phyloP scores from a whole-genome alignment of 2,329 filamentous ascomycete genomes.

The Fusarium sp. region DNA sequence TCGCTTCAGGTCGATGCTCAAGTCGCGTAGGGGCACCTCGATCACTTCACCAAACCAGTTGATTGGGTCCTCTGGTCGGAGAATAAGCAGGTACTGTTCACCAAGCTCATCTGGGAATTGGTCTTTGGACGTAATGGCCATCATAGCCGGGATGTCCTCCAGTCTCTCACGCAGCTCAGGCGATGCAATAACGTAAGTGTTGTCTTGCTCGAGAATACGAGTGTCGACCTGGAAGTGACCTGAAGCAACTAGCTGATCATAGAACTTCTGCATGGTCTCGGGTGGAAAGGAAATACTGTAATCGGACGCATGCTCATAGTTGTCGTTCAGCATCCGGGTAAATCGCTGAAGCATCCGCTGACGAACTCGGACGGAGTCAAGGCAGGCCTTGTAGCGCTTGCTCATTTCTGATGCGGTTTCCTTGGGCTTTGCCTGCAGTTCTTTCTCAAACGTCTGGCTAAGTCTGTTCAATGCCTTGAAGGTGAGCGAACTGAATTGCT shows the following conservation, averaged over 20 bases:
- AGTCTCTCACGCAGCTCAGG: conserved; percentile 80
- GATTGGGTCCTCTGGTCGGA: conserved; percentile 83
- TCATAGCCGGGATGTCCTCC: conserved; percentile 86
- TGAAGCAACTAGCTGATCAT: conserved; percentile 82
- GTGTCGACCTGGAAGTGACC: conserved; percentile 91
- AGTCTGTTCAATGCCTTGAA: conserved; percentile 92
- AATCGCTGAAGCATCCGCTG: conserved; percentile 98
- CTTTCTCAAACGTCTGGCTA: conserved; percentile 90
- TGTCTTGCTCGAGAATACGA: conserved; percentile 76
- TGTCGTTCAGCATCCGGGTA: conserved; percentile 87
- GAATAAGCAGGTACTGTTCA: conserved; percentile 83
- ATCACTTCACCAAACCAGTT: conserved; percentile 86
- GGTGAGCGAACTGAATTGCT: conserved; percentile 95
- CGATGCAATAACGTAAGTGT: conserved; percentile 87
- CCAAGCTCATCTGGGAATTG: conserved; percentile 76
- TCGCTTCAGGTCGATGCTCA: conserved; percentile 85
- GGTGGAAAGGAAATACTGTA: conserved; percentile 83
- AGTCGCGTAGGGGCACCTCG: conserved; percentile 77
- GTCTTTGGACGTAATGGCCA: conserved; percentile 75
- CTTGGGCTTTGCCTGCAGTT: conserved; percentile 85
- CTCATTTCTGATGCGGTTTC: conserved; percentile 92
- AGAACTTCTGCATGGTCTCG: conserved; percentile 79
- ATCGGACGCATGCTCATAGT: conserved; percentile 97
- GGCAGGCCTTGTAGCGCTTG: conserved; percentile 93
- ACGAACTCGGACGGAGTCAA: conserved; percentile 95